Conservation (phyloP, 2,329 filamentous ascomycete genomes). For the Penicillium sp. region DNA sequence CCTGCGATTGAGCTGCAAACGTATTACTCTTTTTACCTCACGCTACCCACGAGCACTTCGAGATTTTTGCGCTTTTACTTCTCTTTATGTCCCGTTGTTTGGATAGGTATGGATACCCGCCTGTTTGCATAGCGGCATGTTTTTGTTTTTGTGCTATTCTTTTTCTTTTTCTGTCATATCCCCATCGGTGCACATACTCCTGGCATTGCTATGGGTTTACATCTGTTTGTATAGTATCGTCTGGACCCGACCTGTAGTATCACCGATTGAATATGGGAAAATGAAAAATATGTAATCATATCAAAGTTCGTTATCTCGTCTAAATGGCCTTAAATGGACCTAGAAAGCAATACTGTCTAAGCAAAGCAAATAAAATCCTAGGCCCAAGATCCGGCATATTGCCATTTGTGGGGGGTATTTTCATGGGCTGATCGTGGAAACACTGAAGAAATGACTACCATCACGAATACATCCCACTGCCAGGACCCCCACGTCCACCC, state of each 20-base stretch:
- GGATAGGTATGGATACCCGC: slow-evolving; percentile 25
- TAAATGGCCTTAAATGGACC: neutral
- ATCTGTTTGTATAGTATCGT: slow-evolving; percentile 5
- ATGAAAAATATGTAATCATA: neutral
- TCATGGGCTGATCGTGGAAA: neutral
- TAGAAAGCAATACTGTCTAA: neutral
- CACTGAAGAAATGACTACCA: neutral
- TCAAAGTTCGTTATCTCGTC: slow-evolving; percentile 14
- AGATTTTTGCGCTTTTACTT: slow-evolving; percentile 1
- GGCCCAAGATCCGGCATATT: neutral
- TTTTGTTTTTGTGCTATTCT: slow-evolving; percentile 3
- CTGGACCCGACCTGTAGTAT: neutral
- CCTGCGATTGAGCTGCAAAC: neutral
- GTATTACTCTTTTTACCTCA: slow-evolving; percentile 12
- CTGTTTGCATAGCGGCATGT: slow-evolving; percentile 15
- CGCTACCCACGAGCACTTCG: slow-evolving; percentile 24
- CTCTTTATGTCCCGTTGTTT: slow-evolving; percentile 11
- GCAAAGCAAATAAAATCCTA: neutral
- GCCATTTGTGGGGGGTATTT: slow-evolving; percentile 1
- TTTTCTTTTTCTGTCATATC: neutral
- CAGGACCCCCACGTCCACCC: slow-evolving; percentile 6
- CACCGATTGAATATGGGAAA: neutral
- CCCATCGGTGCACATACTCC: neutral
- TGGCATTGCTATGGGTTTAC: neutral
- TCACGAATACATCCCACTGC: slow-evolving; percentile 11